Conservation (phyloP, 2,329 filamentous ascomycete genomes). For the Scopulariopsis brevicaulis region DNA sequence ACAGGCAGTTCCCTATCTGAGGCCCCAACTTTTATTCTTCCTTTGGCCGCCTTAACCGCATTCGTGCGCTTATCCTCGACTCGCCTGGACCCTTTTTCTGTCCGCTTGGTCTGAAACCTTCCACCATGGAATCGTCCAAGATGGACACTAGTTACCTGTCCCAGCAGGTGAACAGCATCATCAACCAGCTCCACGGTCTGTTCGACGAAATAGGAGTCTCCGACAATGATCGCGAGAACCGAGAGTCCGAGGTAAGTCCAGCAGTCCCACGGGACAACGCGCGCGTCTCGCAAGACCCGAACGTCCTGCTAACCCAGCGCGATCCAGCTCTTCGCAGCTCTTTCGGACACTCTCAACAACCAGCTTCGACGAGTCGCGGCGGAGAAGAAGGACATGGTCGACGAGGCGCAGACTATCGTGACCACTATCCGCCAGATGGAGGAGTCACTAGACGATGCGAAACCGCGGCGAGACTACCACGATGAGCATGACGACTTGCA, state of each 20-base stretch:
- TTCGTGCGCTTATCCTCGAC: not conserved
- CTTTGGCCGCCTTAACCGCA: not conserved
- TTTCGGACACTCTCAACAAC: slow-evolving; percentile 85
- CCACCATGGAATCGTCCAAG: slow-evolving; percentile 3
- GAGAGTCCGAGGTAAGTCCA: slow-evolving; percentile 71
- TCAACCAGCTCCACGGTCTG: slow-evolving; percentile 82
- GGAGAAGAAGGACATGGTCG: slow-evolving; percentile 85
- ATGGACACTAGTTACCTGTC: slow-evolving; percentile 92
- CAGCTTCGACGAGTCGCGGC: slow-evolving; percentile 75
- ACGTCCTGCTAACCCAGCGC: not conserved
- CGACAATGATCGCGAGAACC: slow-evolving; percentile 77
- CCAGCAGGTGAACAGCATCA: slow-evolving; percentile 90
- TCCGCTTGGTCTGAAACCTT: not conserved
- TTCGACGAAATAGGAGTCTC: slow-evolving; percentile 98
- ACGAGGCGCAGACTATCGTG: slow-evolving; percentile 79
- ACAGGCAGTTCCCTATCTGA: not conserved
- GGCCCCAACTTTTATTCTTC: not conserved
- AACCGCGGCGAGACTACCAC: slow-evolving; percentile 50
- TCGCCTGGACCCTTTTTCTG: not conserved
- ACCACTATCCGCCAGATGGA: slow-evolving; percentile 90
- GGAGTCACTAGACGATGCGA: slow-evolving; percentile 69
- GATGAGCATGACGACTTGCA: slow-evolving; percentile 53
- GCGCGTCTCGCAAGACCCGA: slow-evolving; percentile 6
- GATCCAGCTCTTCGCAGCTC: slow-evolving; percentile 70
- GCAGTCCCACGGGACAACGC: not conserved